A percentile compares a stretch with the other conserved stretches of the same genome.
Conservation (phyloP, 345 rosid species). For the Linum lewisii region DNA sequence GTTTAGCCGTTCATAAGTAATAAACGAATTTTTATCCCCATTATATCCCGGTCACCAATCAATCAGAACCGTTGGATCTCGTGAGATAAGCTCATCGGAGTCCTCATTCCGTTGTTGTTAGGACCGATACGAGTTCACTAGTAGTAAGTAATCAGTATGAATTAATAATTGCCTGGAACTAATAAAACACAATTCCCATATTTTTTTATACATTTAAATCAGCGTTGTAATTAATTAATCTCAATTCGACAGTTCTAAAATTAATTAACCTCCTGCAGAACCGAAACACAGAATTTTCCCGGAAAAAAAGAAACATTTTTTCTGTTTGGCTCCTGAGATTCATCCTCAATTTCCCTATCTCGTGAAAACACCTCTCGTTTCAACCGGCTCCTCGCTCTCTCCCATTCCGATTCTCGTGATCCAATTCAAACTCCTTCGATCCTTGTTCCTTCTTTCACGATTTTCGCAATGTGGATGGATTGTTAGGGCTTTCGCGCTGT, state of each 20-base stretch:
- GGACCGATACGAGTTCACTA: too few species aligned
- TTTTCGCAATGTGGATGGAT: constrained; percentile 6
- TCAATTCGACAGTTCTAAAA: neutral
- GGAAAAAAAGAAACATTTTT: constrained; percentile 4
- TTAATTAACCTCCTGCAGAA: neutral
- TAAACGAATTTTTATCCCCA: too few species aligned
- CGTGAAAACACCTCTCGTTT: neutral
- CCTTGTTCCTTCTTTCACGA: neutral
- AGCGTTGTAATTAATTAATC: too few species aligned
- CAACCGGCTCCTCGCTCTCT: neutral
- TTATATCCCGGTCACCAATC: too few species aligned
- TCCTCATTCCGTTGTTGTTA: too few species aligned
- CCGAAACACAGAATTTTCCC: constrained; percentile 10
- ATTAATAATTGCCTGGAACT: too few species aligned
- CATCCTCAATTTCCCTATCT: neutral
- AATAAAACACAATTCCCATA: too few species aligned
- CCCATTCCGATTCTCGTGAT: neutral
- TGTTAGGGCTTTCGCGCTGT: neutral
- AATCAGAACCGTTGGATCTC: too few species aligned
- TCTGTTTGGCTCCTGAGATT: constrained; percentile 1
- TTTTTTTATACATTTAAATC: too few species aligned
- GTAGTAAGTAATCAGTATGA: too few species aligned
- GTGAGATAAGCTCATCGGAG: too few species aligned
- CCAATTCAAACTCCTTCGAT: neutral
- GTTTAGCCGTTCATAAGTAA: too few species aligned